phyloP scores from a whole-genome alignment of 768 basidiomycete genomes.

The Boletellus ananiceps region DNA sequence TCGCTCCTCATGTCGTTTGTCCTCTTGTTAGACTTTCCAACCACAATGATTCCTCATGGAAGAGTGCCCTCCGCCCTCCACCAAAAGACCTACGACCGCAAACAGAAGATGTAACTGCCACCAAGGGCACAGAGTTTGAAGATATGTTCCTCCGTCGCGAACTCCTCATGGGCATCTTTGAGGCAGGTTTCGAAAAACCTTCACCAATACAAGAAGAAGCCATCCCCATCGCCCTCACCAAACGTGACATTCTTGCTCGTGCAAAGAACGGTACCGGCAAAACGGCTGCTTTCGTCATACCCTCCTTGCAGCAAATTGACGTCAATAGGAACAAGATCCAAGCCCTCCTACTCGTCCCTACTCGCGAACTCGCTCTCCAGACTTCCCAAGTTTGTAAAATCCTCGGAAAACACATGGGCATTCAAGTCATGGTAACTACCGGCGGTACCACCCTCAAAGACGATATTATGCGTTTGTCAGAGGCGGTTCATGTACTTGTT shows the following conservation, averaged over 20 bases:
- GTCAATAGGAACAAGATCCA: conserved; percentile 83
- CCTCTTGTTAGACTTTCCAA: conserved; percentile 22
- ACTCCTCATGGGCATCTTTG: conserved; percentile 98
- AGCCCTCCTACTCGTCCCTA: conserved; percentile 93
- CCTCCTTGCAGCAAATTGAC: conserved; percentile 91
- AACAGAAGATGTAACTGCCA: conserved; percentile 94
- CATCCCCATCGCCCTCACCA: conserved; percentile 90
- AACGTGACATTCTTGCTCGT: conserved; percentile 90
- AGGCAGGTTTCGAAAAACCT: conserved; percentile 95
- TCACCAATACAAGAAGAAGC: conserved; percentile 99
- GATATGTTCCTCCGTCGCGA: conserved; percentile 90
- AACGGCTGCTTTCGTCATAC: conserved; percentile 98
- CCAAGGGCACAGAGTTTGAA: conserved; percentile 94
- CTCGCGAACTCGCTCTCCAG: conserved; percentile 96
- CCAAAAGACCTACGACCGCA: conserved; percentile 92
- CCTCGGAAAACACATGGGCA: conserved; percentile 90
- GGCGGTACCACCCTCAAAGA: conserved; percentile 98
- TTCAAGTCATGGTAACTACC: conserved; percentile 99
- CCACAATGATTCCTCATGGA: conserved; percentile 51
- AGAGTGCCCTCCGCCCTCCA: conserved; percentile 72
- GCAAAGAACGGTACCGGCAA: conserved; percentile 98
- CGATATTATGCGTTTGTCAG: conserved; percentile 89
- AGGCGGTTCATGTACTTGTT: conserved; percentile 92
- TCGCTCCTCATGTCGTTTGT: conserved; percentile 1
- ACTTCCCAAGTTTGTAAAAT: conserved; percentile 99